phyloP scores from a whole-genome alignment of 192 early-diverging fungal genomes.

The Allomyces macrogynus region DNA sequence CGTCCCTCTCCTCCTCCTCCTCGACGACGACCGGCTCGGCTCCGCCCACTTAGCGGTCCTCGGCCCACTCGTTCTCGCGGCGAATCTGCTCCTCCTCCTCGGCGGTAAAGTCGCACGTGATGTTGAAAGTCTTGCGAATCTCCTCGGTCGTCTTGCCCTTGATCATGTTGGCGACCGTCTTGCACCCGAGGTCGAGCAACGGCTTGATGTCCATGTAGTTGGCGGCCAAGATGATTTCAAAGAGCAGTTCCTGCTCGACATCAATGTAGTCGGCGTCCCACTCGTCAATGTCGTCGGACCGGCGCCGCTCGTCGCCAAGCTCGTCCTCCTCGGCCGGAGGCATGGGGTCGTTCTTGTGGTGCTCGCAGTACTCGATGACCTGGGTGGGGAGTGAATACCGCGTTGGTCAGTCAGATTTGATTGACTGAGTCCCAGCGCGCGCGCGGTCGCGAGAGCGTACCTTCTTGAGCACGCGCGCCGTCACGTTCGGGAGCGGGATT shows the following conservation, averaged over 20 bases:
- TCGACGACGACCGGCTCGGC: no score
- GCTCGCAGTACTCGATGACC: conserved; percentile 66
- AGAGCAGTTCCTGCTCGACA: conserved; percentile 58
- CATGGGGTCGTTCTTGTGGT: conserved; percentile 52
- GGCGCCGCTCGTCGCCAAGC: conserved; percentile 26
- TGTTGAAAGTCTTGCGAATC: conserved; percentile 92
- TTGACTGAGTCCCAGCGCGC: no score
- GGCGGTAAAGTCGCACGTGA: conserved; percentile 66
- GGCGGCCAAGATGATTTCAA: conserved; percentile 64
- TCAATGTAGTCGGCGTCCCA: conserved; percentile 65
- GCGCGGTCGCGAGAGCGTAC: conserved; percentile 15
- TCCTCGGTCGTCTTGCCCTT: conserved; percentile 83
- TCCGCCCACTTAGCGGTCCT: conserved; percentile 24
- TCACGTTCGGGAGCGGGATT: conserved; percentile 65
- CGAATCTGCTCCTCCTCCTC: conserved; percentile 88
- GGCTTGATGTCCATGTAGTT: conserved; percentile 94
- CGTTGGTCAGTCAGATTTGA: no score
- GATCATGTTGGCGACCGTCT: conserved; percentile 96
- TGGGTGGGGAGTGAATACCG: conserved; percentile 9
- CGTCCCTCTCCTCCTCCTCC: no score
- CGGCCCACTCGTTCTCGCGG: conserved; percentile 61
- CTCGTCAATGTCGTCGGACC: conserved; percentile 51
- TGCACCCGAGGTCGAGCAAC: conserved; percentile 89
- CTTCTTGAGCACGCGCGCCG: conserved; percentile 46
- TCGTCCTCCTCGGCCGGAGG: conserved; percentile 21